These are phyloP conservation scores for Alternaria novae-zelandiae DNA, from an alignment of 2,329 filamentous ascomycete genomes.

Conservation along the genomic window DNA sequence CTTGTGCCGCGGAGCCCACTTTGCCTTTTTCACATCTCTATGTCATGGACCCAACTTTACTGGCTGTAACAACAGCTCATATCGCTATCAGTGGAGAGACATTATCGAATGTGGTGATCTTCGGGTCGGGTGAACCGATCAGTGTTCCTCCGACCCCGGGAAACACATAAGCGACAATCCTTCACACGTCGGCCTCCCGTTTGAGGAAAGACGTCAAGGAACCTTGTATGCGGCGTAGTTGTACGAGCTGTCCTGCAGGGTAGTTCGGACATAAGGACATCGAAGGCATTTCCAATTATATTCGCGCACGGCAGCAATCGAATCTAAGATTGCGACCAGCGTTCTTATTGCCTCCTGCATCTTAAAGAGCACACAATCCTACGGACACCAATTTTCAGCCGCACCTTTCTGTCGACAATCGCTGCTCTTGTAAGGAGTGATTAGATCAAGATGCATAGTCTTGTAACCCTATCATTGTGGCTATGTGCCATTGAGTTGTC, in stretches of 20 bases:
- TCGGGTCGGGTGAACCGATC: constrained; percentile 1
- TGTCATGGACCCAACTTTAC: not conserved
- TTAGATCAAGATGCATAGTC: not conserved
- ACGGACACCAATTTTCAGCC: not conserved
- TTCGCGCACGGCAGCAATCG: not conserved
- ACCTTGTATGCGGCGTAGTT: not conserved
- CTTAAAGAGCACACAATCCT: not conserved
- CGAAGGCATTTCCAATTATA: not conserved
- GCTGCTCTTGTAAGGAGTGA: not conserved
- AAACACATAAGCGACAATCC: constrained; percentile 1
- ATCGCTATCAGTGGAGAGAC: not conserved
- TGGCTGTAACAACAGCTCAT: not conserved
- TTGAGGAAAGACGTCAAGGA: not conserved
- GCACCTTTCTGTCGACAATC: not conserved
- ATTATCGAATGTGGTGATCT: constrained; percentile 3
- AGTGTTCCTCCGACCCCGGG: not conserved
- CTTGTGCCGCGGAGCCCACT: not conserved
- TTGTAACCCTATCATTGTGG: not conserved
- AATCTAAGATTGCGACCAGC: not conserved
- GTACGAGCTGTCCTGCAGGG: not conserved
- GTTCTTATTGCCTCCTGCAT: not conserved
- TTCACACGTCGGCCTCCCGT: not conserved
- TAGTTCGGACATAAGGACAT: not conserved
- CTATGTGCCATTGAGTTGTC: not conserved
- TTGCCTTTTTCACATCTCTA: not conserved